These are phyloP conservation scores for Tremella mesenterica DNA, from an alignment of 768 basidiomycete species.

Conservation along the genomic window DNA sequence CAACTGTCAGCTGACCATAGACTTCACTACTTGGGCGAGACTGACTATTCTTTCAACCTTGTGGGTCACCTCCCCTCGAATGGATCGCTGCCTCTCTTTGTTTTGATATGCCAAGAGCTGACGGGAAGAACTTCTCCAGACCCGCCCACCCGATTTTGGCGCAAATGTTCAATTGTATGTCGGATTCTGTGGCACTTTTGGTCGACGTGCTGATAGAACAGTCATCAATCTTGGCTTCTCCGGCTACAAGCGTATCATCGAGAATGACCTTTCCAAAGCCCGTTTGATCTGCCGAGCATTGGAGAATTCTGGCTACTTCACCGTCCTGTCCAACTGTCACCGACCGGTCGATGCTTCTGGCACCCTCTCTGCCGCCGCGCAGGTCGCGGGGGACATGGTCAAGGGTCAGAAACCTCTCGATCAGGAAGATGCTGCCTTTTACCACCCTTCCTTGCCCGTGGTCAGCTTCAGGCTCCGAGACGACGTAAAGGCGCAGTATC, in stretches of 20 bases:
- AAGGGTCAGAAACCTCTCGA: slow-evolving; percentile 44
- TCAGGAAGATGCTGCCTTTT: slow-evolving; percentile 47
- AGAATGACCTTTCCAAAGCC: slow-evolving; percentile 49
- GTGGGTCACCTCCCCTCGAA: slow-evolving; percentile 9
- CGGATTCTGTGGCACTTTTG: neutral
- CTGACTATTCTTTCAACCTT: neutral
- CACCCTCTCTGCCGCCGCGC: slow-evolving; percentile 11
- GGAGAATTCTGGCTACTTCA: slow-evolving; percentile 51
- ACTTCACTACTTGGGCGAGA: slow-evolving; percentile 47
- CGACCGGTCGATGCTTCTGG: slow-evolving; percentile 37
- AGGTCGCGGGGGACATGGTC: slow-evolving; percentile 21
- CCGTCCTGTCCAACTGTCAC: slow-evolving; percentile 50
- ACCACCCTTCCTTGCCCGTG: slow-evolving; percentile 52
- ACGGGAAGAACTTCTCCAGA: slow-evolving; percentile 48
- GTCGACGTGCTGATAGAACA: slow-evolving; percentile 1
- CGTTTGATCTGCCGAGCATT: slow-evolving; percentile 59
- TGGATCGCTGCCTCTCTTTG: neutral
- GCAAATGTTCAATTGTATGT: slow-evolving; percentile 52
- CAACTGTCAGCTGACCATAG: neutral
- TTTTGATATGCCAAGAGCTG: slow-evolving; percentile 1
- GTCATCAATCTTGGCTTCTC: slow-evolving; percentile 55
- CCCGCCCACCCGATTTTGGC: slow-evolving; percentile 55
- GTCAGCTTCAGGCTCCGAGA: slow-evolving; percentile 55
- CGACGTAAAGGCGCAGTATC: slow-evolving; percentile 51
- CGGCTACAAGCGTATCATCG: slow-evolving; percentile 48